Conservation (phyloP, 2,329 filamentous ascomycete species). For the Aspergillus ochraceoroseus region DNA sequence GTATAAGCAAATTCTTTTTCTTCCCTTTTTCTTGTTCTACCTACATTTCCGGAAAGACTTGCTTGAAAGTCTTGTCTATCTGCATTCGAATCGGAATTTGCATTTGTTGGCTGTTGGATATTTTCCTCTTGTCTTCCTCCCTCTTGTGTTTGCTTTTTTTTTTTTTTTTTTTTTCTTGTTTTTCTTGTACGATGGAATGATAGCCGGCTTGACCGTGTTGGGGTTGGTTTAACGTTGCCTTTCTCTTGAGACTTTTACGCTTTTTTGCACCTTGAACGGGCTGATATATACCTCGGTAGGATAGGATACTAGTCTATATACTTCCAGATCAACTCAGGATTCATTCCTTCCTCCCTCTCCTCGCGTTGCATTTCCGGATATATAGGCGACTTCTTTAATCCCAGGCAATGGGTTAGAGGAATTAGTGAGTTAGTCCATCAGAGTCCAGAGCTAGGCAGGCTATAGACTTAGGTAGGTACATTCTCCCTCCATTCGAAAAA, state of each 20-base stretch:
- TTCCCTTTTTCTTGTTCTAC: not conserved
- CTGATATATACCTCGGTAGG: constrained; percentile 13
- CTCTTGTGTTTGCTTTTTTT: too few relatives aligned
- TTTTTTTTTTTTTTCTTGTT: not conserved
- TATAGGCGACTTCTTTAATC: not conserved
- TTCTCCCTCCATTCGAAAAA: constrained; percentile 16
- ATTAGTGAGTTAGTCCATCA: too few relatives aligned
- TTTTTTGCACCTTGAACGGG: constrained; percentile 1
- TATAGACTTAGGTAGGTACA: constrained; percentile 8
- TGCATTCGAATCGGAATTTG: too few relatives aligned
- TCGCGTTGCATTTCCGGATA: too few relatives aligned
- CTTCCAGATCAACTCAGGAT: not conserved
- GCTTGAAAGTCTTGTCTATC: too few relatives aligned
- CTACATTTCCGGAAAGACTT: too few relatives aligned
- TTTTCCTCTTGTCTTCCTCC: too few relatives aligned
- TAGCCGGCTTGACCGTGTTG: too few relatives aligned
- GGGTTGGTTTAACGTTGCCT: not conserved
- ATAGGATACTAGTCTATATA: constrained; percentile 5
- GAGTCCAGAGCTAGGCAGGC: not conserved
- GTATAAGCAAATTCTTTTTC: constrained; percentile 54
- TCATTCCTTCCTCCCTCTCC: not conserved
- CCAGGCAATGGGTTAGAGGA: too few relatives aligned
- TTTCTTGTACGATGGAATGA: constrained; percentile 10
- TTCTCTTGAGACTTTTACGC: constrained; percentile 3
- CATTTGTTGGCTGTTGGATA: not conserved